Evolutionary conservation across 2,329 filamentous ascomycete genomes (phyloP).

Genomic region (Xylariaceae sp.): DNA sequence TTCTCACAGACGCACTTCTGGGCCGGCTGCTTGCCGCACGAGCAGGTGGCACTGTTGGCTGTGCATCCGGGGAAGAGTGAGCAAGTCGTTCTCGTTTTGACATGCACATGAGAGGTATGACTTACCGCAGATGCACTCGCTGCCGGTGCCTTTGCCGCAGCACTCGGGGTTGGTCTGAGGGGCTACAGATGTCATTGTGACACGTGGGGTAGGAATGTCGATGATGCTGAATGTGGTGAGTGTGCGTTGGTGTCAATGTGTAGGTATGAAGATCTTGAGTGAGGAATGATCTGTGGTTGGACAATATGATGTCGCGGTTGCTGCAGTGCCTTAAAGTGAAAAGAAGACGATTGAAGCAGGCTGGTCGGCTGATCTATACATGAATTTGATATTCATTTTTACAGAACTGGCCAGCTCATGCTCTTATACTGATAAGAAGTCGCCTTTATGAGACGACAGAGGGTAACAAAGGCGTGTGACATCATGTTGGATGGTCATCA

Average conservation of each 20-base stretch:
- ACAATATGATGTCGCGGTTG: too few species aligned
- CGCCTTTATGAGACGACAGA: neutral
- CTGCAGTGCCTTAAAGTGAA: too few species aligned
- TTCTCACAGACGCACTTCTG: slow-evolving; percentile 85
- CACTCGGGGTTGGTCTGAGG: slow-evolving; percentile 46
- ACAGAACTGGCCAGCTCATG: slow-evolving; percentile 1
- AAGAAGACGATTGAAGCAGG: too few species aligned
- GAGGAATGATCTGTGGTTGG: too few species aligned
- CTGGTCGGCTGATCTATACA: too few species aligned
- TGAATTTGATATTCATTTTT: too few species aligned
- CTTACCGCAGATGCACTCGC: slow-evolving; percentile 58
- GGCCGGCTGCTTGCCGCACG: slow-evolving; percentile 84
- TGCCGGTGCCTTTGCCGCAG: slow-evolving; percentile 51
- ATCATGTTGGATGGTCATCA: slow-evolving; percentile 16
- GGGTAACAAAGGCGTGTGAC: slow-evolving; percentile 7
- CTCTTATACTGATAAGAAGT: neutral
- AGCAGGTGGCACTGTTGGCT: slow-evolving; percentile 72
- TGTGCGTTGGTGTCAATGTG: neutral
- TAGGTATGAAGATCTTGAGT: neutral
- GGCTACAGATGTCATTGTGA: slow-evolving; percentile 34
- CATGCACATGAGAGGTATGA: slow-evolving; percentile 13
- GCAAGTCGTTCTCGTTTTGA: slow-evolving; percentile 3
- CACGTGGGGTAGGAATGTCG: neutral
- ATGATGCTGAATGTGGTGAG: neutral
- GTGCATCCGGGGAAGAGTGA: slow-evolving; percentile 9